Percentiles rank a stretch among this genome's conserved stretches.
Evolutionary conservation across 805 yeast species (phyloP).

Genomic region (Citeromyces matritensis): DNA sequence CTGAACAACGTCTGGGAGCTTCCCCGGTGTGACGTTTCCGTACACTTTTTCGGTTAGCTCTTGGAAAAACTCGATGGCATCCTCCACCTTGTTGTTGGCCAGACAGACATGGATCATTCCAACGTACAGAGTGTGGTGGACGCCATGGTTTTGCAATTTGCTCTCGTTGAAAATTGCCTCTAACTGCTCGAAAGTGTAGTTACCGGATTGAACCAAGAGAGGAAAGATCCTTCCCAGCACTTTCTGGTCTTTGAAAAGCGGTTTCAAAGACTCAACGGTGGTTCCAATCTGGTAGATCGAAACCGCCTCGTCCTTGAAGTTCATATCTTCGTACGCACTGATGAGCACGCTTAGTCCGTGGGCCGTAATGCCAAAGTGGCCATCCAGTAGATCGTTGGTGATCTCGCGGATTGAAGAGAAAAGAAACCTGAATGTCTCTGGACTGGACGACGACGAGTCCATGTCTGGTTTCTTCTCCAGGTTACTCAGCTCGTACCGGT

Average conservation of each 20-base stretch:
- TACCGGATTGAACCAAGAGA: slow-evolving; percentile 43
- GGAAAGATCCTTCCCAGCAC: slow-evolving; percentile 61
- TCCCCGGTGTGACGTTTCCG: slow-evolving; percentile 7
- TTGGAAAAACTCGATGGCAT: slow-evolving; percentile 52
- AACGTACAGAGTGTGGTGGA: slow-evolving; percentile 35
- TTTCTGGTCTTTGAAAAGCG: slow-evolving; percentile 41
- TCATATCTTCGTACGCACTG: slow-evolving; percentile 45
- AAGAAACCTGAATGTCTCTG: slow-evolving; percentile 33
- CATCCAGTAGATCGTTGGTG: slow-evolving; percentile 30
- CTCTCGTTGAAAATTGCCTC: slow-evolving; percentile 33
- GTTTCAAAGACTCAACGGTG: slow-evolving; percentile 21
- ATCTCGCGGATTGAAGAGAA: slow-evolving; percentile 35
- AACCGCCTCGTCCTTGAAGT: slow-evolving; percentile 47
- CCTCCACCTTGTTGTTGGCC: slow-evolving; percentile 43
- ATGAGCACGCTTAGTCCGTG: slow-evolving; percentile 43
- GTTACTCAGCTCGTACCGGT: slow-evolving; percentile 36
- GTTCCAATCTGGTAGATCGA: slow-evolving; percentile 58
- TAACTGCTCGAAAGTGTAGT: slow-evolving; percentile 45
- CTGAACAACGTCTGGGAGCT: slow-evolving; percentile 11
- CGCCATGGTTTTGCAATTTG: slow-evolving; percentile 12
- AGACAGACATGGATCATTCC: slow-evolving; percentile 68
- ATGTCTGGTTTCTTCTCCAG: slow-evolving; percentile 45
- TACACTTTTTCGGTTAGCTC: slow-evolving; percentile 39
- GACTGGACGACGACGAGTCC: slow-evolving; percentile 38
- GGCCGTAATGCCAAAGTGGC: slow-evolving; percentile 26